Evolutionary conservation across 2,329 filamentous ascomycete genomes (phyloP).

Genomic region (Diaporthe vexans): DNA sequence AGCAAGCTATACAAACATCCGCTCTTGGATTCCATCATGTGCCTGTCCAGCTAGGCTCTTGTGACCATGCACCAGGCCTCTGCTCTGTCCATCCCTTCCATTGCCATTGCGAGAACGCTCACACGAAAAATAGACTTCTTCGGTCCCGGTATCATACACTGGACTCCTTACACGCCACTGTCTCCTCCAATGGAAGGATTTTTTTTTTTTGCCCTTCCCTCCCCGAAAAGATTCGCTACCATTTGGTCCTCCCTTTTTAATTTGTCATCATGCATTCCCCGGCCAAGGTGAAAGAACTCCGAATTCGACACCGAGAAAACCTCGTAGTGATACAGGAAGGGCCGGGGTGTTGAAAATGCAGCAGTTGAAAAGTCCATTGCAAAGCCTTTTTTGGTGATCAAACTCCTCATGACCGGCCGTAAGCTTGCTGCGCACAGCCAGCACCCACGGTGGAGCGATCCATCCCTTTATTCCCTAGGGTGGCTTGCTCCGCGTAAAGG

Average conservation of each 20-base stretch:
- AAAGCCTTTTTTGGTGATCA: slow-evolving; percentile 24
- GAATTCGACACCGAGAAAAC: slow-evolving; percentile 22
- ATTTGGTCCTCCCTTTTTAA: slow-evolving; percentile 33
- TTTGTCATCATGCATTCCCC: slow-evolving; percentile 40
- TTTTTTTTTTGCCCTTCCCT: background rate
- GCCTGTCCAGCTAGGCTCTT: slow-evolving; percentile 34
- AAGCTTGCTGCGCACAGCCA: slow-evolving; percentile 16
- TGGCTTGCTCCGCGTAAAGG: slow-evolving; percentile 45
- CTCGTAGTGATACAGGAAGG: slow-evolving; percentile 41
- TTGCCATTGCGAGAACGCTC: slow-evolving; percentile 38
- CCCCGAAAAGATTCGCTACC: slow-evolving; percentile 37
- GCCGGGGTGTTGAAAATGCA: slow-evolving; percentile 41
- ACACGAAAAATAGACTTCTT: slow-evolving; percentile 31
- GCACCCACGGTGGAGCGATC: slow-evolving; percentile 41
- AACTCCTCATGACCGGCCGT: slow-evolving; percentile 34
- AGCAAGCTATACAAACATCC: slow-evolving; percentile 34
- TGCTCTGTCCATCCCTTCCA: slow-evolving; percentile 9
- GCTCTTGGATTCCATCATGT: slow-evolving; percentile 31
- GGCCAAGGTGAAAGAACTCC: slow-evolving; percentile 20
- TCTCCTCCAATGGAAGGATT: background rate
- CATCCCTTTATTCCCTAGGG: slow-evolving; percentile 44
- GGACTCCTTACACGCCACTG: slow-evolving; percentile 38
- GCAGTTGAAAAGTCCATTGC: slow-evolving; percentile 39
- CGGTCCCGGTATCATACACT: slow-evolving; percentile 37
- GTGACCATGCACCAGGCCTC: slow-evolving; percentile 16